Evolutionary conservation across 2,329 filamentous ascomycete species (phyloP), one percentile per base, ranked within the genome.

Genomic region (Colletotrichum siamense): DNA sequence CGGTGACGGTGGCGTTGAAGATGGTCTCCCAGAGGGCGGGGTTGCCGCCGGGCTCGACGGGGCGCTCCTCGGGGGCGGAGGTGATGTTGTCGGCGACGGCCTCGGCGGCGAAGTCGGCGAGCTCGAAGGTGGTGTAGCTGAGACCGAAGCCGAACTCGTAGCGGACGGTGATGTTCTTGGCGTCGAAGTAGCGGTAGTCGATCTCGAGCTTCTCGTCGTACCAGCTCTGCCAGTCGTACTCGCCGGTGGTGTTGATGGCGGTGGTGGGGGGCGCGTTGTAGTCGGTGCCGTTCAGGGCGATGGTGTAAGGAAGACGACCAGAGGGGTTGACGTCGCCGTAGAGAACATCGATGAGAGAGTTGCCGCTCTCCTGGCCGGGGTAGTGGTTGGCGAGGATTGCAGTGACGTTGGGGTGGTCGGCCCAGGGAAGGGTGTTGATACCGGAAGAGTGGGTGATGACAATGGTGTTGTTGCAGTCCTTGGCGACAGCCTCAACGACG

Each of bases 361-460:
- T 88, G 34, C 94, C 94, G 13, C 93, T 93, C 84, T 95, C 93
- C 80, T 95, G 93, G 2, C 94, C 94, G 0, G 94, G 94, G 2
- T 95, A 88, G 81, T 95, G 93, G 24, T 93, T 94, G 55, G 93
- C 88, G 26, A 95, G 82, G 3, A 95, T 90, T 16, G 91, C 91
- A 79, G 93, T 94, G 78, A 95, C 91, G 3, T 91, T 89, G 0
- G 91, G 88, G 5, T 94, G 88, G 73, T 94, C 89, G 10, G 77
- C 88, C 82, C 88, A 93, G 5, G 90, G 86, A 74, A 92, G 88
- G 81, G 91, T 84, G 6, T 91, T 83, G 78, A 94, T 91, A 0
- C 94, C 94, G 28, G 95, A 93, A 2, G 92, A 93, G 82, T 95
- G 93, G 3, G 93, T 87, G 1, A 95, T 87, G 0, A 95, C 93